A percentile compares a stretch with the other conserved stretches of the same genome.
Evolutionary conservation across 2,329 filamentous ascomycete species (phyloP).

Genomic region (Sclerotinia glacialis): DNA sequence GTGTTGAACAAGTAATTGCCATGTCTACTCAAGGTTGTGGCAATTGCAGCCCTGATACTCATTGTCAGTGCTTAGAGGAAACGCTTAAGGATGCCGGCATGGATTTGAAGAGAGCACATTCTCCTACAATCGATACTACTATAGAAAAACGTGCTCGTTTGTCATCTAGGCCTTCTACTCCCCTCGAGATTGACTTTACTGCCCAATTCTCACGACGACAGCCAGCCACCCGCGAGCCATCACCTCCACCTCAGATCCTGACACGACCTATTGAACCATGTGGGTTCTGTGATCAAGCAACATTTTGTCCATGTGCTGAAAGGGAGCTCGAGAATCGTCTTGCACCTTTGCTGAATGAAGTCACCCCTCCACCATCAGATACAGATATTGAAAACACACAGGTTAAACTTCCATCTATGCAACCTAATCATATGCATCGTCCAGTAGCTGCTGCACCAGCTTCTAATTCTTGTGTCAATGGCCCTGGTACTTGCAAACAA

Average conservation of each 20-base stretch:
- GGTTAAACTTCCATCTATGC: slow-evolving; percentile 55
- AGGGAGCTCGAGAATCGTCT: slow-evolving; percentile 38
- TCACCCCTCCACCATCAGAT: slow-evolving; percentile 52
- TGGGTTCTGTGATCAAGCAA: slow-evolving; percentile 79
- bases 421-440: slow-evolving; percentile 39
- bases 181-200: slow-evolving; percentile 73
- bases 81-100: slow-evolving; percentile 31
- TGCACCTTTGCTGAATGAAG: slow-evolving; percentile 48
- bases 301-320: slow-evolving; percentile 73
- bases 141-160: slow-evolving; percentile 56
- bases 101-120: slow-evolving; percentile 38
- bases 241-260: slow-evolving; percentile 26
- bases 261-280: slow-evolving; percentile 61
- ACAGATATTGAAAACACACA: slow-evolving; percentile 56
- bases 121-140: slow-evolving; percentile 29
- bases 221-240: slow-evolving; percentile 30
- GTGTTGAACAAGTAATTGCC: slow-evolving; percentile 57
- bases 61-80: slow-evolving; percentile 61
- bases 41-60: slow-evolving; percentile 60
- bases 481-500: slow-evolving; percentile 76
- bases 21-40: slow-evolving; percentile 58
- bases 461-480: slow-evolving; percentile 47
- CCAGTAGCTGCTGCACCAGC: slow-evolving; percentile 28
- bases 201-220: slow-evolving; percentile 50
- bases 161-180: slow-evolving; percentile 45